A percentile compares a stretch with the other conserved stretches of the same genome.
These are phyloP conservation scores for Arthrinium puccinioides DNA, from an alignment of 2,329 filamentous ascomycete species.

Conservation along the genomic window DNA sequence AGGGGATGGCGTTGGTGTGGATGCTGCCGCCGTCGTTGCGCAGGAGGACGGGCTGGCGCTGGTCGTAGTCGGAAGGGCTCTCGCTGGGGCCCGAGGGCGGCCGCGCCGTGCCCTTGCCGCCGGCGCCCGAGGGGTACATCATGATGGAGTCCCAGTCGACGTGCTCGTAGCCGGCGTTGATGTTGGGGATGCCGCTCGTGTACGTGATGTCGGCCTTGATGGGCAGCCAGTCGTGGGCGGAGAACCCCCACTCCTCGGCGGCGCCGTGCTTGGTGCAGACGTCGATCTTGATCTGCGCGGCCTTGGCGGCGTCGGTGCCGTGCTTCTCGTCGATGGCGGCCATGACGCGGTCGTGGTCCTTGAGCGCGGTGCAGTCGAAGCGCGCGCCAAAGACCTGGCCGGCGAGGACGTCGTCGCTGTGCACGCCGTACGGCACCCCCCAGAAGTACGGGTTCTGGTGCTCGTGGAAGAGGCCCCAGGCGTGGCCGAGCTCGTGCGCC, in stretches of 20 bases:
- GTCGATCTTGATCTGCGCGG: background rate
- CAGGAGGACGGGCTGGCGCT: background rate
- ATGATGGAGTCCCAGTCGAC: conserved; percentile 13
- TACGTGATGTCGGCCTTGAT: background rate
- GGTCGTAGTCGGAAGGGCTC: no score
- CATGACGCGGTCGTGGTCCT: conserved; percentile 3
- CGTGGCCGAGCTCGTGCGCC: conserved; percentile 21
- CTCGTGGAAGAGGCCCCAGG: conserved; percentile 19
- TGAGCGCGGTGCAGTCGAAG: conserved; percentile 8
- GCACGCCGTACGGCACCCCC: background rate
- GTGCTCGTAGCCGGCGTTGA: conserved; percentile 1
- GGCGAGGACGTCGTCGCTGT: background rate
- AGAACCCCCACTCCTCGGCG: conserved; percentile 4
- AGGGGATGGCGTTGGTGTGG: no score
- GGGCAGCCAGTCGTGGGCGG: conserved; percentile 5
- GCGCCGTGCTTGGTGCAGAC: conserved; percentile 1
- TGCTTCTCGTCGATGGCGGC: background rate
- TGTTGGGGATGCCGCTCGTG: no score
- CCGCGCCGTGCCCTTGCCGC: conserved; percentile 4
- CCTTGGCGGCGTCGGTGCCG: background rate
- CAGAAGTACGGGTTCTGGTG: conserved; percentile 19
- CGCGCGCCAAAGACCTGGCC: conserved; percentile 1
- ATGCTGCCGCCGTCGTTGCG: no score
- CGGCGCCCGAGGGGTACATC: conserved; percentile 12
- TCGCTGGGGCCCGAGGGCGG: no score